Conservation (phyloP, 2,329 filamentous ascomycete species). For the Parastagonospora nodorum region DNA sequence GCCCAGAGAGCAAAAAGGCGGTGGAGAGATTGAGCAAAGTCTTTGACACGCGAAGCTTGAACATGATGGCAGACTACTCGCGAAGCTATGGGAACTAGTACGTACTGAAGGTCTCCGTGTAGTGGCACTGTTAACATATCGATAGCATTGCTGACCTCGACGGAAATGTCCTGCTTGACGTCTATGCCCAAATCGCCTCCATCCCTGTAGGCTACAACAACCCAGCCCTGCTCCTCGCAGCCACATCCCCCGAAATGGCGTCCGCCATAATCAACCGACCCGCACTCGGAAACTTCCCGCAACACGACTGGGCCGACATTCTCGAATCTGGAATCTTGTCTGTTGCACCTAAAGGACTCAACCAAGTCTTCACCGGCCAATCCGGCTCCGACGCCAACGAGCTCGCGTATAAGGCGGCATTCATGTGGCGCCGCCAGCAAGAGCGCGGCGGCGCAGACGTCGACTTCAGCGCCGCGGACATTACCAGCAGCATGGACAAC, state of each 20-base stretch:
- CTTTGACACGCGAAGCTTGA: constrained; percentile 84
- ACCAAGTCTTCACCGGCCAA: constrained; percentile 91
- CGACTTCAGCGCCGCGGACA: constrained; percentile 80
- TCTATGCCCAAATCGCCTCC: constrained; percentile 89
- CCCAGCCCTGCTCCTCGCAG: constrained; percentile 70
- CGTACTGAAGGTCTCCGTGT: neutral
- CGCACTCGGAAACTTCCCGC: constrained; percentile 88
- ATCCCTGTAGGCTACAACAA: constrained; percentile 96
- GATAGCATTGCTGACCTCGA: constrained; percentile 67
- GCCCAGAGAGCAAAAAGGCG: constrained; percentile 72
- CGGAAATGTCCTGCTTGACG: constrained; percentile 74
- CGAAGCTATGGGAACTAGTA: constrained; percentile 72
- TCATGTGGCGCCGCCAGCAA: constrained; percentile 85
- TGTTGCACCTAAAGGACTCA: constrained; percentile 79
- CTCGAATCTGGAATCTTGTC: constrained; percentile 80
- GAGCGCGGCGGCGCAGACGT: constrained; percentile 78
- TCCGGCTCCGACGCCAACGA: constrained; percentile 93
- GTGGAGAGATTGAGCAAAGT: constrained; percentile 75
- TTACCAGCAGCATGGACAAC: constrained; percentile 79
- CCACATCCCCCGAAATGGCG: constrained; percentile 77
- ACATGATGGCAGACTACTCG: constrained; percentile 56
- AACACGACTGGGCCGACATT: constrained; percentile 79
- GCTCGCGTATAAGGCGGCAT: constrained; percentile 91
- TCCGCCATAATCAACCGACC: constrained; percentile 84
- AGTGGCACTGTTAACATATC: constrained; percentile 8